These are phyloP conservation scores for Symmetrospora coprosmae DNA, from an alignment of 768 basidiomycete species.

Conservation along the genomic window DNA sequence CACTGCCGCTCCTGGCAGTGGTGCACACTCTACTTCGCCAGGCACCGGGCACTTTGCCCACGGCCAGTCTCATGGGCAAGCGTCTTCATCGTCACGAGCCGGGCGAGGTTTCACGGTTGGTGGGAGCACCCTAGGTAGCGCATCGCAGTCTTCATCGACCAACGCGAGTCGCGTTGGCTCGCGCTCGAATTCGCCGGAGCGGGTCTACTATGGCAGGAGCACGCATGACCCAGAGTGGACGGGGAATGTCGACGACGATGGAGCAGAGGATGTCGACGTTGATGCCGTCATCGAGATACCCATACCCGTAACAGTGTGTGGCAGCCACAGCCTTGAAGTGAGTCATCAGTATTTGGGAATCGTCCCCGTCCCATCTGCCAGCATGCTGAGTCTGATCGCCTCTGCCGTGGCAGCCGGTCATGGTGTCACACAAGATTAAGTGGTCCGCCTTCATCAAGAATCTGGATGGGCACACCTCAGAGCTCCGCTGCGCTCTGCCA, in stretches of 20 bases:
- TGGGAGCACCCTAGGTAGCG: too few species aligned
- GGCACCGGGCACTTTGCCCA: too few species aligned
- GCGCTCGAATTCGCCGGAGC: not conserved
- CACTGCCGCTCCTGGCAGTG: not conserved
- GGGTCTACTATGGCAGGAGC: slow-evolving; percentile 10
- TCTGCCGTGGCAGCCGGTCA: too few species aligned
- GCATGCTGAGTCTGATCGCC: slow-evolving; percentile 57
- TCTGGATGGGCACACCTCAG: slow-evolving; percentile 78
- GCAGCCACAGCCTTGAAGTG: slow-evolving; percentile 31
- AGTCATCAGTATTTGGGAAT: slow-evolving; percentile 25
- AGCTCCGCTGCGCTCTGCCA: slow-evolving; percentile 86
- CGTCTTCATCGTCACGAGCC: too few species aligned
- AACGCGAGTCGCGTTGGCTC: not conserved
- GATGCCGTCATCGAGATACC: slow-evolving; percentile 49
- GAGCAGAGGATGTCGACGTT: slow-evolving; percentile 33
- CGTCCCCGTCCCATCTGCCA: slow-evolving; percentile 43
- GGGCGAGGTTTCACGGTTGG: too few species aligned
- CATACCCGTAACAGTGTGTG: slow-evolving; percentile 45
- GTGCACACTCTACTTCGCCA: too few species aligned
- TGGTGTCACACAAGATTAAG: slow-evolving; percentile 55
- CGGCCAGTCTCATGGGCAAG: too few species aligned
- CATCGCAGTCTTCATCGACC: not conserved
- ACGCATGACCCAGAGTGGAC: slow-evolving; percentile 4
- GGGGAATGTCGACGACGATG: slow-evolving; percentile 7
- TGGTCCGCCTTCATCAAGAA: slow-evolving; percentile 46